Conservation (phyloP, 2,329 filamentous ascomycete species). For the Aphanocladium album region DNA sequence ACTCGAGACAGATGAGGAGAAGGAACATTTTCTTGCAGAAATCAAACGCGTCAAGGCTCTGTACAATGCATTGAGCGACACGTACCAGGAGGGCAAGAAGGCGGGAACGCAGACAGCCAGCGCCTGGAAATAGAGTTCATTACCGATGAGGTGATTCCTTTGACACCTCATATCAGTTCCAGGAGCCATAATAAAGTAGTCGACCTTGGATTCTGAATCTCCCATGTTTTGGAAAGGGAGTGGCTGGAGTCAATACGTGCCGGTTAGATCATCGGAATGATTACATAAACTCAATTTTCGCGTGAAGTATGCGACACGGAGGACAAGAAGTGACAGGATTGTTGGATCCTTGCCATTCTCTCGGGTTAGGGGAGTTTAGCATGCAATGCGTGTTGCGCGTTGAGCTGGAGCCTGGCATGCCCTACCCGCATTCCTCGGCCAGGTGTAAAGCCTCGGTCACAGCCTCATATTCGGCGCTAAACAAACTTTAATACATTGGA, state of each 20-base stretch:
- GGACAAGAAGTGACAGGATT: neutral
- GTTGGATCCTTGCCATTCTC: neutral
- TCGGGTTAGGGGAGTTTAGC: neutral
- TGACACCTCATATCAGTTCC: too few species aligned
- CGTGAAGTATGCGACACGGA: neutral
- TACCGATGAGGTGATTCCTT: too few species aligned
- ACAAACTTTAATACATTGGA: too few species aligned
- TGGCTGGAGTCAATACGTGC: neutral
- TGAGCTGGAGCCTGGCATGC: neutral
- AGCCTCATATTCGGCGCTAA: neutral
- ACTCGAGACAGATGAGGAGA: constrained; percentile 31
- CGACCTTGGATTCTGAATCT: neutral
- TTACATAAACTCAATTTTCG: neutral
- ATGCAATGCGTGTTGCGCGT: neutral
- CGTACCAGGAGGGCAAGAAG: constrained; percentile 45
- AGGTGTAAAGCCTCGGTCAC: neutral
- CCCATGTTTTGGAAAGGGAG: neutral
- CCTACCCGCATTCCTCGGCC: neutral
- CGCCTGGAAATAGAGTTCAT: constrained; percentile 38
- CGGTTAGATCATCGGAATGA: neutral
- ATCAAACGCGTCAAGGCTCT: constrained; percentile 43
- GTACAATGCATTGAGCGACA: constrained; percentile 42
- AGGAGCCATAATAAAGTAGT: too few species aligned
- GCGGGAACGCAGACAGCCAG: constrained; percentile 39
- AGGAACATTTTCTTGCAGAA: constrained; percentile 31